A percentile compares a stretch with the other conserved stretches of the same genome.
phyloP scores from a whole-genome alignment of 2,329 filamentous ascomycete genomes.

The Cercospora brassicicola region DNA sequence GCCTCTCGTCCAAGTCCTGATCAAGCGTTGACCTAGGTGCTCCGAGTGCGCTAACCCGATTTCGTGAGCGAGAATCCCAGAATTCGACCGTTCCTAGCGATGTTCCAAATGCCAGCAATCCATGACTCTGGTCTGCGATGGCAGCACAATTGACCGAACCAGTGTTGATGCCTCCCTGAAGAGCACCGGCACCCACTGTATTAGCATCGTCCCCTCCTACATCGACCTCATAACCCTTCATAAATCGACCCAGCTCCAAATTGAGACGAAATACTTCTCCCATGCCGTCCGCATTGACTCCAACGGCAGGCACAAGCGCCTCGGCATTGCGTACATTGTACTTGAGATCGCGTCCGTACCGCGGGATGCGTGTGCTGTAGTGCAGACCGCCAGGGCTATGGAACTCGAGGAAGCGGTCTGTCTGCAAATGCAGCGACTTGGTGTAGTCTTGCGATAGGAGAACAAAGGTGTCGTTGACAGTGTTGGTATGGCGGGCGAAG shows the following conservation, averaged over 20 bases:
- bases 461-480: slow-evolving; percentile 86
- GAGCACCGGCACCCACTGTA: slow-evolving; percentile 65
- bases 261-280: slow-evolving; percentile 94
- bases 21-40: slow-evolving; percentile 43
- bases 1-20: slow-evolving; percentile 39
- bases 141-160: slow-evolving; percentile 85
- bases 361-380: slow-evolving; percentile 82
- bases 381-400: slow-evolving; percentile 87
- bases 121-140: slow-evolving; percentile 85
- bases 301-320: slow-evolving; percentile 81
- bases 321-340: slow-evolving; percentile 83
- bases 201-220: slow-evolving; percentile 78
- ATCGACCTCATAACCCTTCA: slow-evolving; percentile 90
- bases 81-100: slow-evolving; percentile 95
- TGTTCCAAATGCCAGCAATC: slow-evolving; percentile 88
- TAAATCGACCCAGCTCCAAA: slow-evolving; percentile 85
- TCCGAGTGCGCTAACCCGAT: slow-evolving; percentile 74
- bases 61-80: slow-evolving; percentile 86
- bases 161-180: slow-evolving; percentile 83
- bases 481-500: slow-evolving; percentile 86
- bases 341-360: slow-evolving; percentile 85
- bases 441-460: slow-evolving; percentile 88
- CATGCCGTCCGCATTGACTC: slow-evolving; percentile 78
- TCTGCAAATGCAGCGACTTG: slow-evolving; percentile 91
- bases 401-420: slow-evolving; percentile 87